phyloP scores from a whole-genome alignment of 2,329 filamentous ascomycete genomes.

The Fusarium goolgardi region DNA sequence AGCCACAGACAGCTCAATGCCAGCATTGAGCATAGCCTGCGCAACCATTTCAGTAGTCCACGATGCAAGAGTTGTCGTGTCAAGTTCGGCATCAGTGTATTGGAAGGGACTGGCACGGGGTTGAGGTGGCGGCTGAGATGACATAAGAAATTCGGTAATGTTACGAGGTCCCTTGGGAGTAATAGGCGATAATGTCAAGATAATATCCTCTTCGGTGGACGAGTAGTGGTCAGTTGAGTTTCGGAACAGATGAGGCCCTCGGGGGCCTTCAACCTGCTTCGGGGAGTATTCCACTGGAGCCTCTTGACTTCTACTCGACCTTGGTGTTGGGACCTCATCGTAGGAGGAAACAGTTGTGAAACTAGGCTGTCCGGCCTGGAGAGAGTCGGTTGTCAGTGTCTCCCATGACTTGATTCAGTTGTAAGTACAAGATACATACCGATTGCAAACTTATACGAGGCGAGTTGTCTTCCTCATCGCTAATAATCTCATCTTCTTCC shows the following conservation, averaged over 20 bases:
- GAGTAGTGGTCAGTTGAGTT: constrained; percentile 63
- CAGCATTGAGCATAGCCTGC: constrained; percentile 86
- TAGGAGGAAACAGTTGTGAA: constrained; percentile 89
- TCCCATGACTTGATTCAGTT: constrained; percentile 3
- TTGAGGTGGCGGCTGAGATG: constrained; percentile 39
- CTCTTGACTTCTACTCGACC: constrained; percentile 70
- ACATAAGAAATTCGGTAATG: constrained; percentile 45
- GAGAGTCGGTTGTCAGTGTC: constrained; percentile 24
- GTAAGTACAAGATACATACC: constrained; percentile 61
- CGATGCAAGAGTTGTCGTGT: constrained; percentile 67
- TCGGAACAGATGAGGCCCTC: constrained; percentile 88
- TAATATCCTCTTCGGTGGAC: constrained; percentile 59
- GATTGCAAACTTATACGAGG: constrained; percentile 76
- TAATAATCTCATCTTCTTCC: constrained; percentile 73
- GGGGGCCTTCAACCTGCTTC: constrained; percentile 81
- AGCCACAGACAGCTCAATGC: constrained; percentile 80
- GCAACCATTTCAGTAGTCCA: constrained; percentile 84
- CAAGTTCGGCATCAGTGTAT: constrained; percentile 67
- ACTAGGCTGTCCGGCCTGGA: constrained; percentile 76
- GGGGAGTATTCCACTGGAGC: constrained; percentile 70
- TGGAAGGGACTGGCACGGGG: constrained; percentile 64
- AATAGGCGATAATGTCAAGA: constrained; percentile 78
- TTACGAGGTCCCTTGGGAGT: constrained; percentile 70
- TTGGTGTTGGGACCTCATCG: constrained; percentile 84
- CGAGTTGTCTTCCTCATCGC: constrained; percentile 72